Conservation (phyloP, 139 green algal genomes). For the Zygnema cylindricum region DNA sequence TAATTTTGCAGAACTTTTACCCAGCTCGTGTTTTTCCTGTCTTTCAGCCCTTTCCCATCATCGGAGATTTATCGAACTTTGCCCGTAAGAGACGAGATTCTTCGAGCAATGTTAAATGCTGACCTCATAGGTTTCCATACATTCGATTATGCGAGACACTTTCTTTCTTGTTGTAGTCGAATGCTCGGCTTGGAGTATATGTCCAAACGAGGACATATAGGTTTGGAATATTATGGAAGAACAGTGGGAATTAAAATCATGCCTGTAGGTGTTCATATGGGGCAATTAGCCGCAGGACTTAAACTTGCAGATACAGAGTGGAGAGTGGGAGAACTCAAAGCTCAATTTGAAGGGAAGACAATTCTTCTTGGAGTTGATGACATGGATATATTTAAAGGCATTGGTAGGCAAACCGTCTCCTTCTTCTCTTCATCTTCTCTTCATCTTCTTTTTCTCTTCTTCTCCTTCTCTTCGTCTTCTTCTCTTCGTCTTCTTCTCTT, state of each 20-base stretch:
- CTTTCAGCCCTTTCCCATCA: conserved; percentile 94
- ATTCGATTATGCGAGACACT: conserved; percentile 98
- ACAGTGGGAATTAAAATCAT: conserved; percentile 97
- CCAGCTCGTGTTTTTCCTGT: too few species aligned
- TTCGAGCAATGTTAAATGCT: conserved; percentile 91
- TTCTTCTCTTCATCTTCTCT: too few species aligned
- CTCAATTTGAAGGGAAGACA: conserved; percentile 74
- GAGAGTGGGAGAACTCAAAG: conserved; percentile 86
- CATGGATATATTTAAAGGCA: conserved; percentile 96
- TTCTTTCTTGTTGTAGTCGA: conserved; percentile 92
- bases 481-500: too few species aligned
- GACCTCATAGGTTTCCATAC: conserved; percentile 98
- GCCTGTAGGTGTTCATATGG: conserved; percentile 90
- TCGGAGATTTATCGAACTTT: conserved; percentile 98
- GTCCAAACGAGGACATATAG: conserved; percentile 84
- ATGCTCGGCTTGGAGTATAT: conserved; percentile 97
- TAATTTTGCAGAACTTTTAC: too few species aligned
- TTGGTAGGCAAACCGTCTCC: too few species aligned
- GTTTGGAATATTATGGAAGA: conserved; percentile 95
- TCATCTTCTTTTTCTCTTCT: too few species aligned
- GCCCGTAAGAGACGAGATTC: conserved; percentile 89
- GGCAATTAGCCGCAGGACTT: conserved; percentile 82
- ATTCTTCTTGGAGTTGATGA: conserved; percentile 94
- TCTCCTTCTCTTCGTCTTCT: too few species aligned
- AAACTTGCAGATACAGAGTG: conserved; percentile 87